Evolutionary conservation across 805 yeast genomes (phyloP), one percentile per base, ranked within the genome.

Genomic region (Maudiozyma serrabonitensis): DNA sequence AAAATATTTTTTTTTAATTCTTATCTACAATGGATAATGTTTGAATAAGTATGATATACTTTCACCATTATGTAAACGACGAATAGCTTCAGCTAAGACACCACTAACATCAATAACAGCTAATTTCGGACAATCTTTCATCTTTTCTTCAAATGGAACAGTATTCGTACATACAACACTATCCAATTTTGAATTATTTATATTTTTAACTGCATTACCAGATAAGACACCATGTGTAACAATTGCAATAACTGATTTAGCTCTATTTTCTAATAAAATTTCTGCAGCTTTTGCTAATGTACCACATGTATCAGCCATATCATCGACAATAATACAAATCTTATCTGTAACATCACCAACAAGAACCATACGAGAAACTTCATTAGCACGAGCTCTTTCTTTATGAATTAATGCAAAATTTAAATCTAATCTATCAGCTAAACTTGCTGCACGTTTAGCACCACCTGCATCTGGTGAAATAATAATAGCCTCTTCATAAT

Each of bases 401-500:
- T 85, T 85, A 68, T 85, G 93, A 57, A 85, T 84, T 67, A 85
- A 76, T 23, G 93, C 93, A 69, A 85, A 85, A 61, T 83, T 84
- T 63, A 84, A 71, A 65, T 85, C 93, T 56, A 85, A 69, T 52
- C 83, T 75, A 64, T 85, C 93, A 45, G 93, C 93, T 55, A 85
- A 71, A 7, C 84, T 81, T 7, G 93, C 93, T 13, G 86, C 93
- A 69, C 95, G 76, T 63, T 85, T 85, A 50, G 93, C 93, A 54
- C 95, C 95, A 64, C 95, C 95, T 6, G 93, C 95, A 69, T 85
- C 95, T 4, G 95, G 95, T 0, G 93, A 85, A 19, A 85, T 80
- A 48, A 85, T 79, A 48, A 85, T 84, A n/a, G 87, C 78, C 43
- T 84, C 76, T 38, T 77, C 67, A 54, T 69, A 74, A 56, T 76